Evolutionary conservation across 441 rosid genomes (phyloP).

Genomic region (Pelargonium cotyledonis): DNA sequence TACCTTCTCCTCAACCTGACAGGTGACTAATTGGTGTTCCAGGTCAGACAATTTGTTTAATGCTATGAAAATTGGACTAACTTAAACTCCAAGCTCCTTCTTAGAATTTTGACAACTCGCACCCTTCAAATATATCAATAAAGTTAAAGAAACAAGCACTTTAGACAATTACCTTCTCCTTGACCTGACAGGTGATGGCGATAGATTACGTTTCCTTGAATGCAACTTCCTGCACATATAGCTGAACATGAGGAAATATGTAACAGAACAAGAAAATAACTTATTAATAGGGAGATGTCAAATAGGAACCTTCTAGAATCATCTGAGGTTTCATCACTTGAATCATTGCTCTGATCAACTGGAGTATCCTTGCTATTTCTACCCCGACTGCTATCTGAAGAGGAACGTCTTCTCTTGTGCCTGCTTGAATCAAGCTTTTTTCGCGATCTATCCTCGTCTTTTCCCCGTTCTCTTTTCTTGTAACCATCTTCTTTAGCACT

Average conservation of each 20-base stretch:
- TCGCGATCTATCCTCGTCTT: constrained; percentile 49
- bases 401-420: constrained; percentile 61
- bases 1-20: too few species aligned
- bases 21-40: too few species aligned
- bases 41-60: too few species aligned
- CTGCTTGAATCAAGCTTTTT: constrained; percentile 51
- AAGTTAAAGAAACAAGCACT: constrained; percentile 9
- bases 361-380: constrained; percentile 44
- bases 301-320: constrained; percentile 62
- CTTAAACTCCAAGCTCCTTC: too few species aligned
- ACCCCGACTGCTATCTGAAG: constrained; percentile 50
- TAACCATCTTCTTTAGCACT: constrained; percentile 48
- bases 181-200: constrained; percentile 81
- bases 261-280: constrained; percentile 10
- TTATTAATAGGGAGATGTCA: constrained; percentile 18
- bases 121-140: constrained; percentile 8
- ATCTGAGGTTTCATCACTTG: constrained; percentile 63
- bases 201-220: constrained; percentile 44
- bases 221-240: constrained; percentile 43
- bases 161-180: constrained; percentile 48
- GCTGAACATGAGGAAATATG: constrained; percentile 21
- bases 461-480: constrained; percentile 49
- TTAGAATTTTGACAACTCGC: background rate
- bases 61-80: background rate
- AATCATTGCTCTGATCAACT: constrained; percentile 28